Conservation (phyloP, 1,139 yeast species). For the Candida dubliniensis region DNA sequence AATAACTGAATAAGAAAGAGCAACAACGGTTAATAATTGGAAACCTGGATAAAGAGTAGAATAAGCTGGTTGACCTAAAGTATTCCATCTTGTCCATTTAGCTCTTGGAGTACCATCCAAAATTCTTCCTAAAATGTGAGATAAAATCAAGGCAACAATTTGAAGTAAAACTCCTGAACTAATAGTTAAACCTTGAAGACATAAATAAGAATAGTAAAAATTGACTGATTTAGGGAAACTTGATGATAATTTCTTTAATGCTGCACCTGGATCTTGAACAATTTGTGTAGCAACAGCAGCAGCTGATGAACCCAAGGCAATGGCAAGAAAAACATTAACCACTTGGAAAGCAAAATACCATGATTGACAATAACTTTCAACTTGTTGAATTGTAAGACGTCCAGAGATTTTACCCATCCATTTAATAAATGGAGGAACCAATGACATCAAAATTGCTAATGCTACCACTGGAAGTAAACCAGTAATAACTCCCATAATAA, state of each 20-base stretch:
- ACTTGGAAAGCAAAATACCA: slow-evolving; percentile 90
- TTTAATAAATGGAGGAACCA: slow-evolving; percentile 70
- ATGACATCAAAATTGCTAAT: slow-evolving; percentile 77
- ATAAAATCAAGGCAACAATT: slow-evolving; percentile 44
- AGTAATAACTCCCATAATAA: slow-evolving; percentile 76
- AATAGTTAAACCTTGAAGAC: slow-evolving; percentile 44
- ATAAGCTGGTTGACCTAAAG: slow-evolving; percentile 45
- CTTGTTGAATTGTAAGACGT: slow-evolving; percentile 62
- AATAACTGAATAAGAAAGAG: slow-evolving; percentile 41
- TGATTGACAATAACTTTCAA: slow-evolving; percentile 79
- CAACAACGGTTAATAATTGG: slow-evolving; percentile 40
- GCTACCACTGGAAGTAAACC: slow-evolving; percentile 84
- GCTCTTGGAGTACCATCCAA: slow-evolving; percentile 50
- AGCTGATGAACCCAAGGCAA: slow-evolving; percentile 76
- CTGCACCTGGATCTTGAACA: slow-evolving; percentile 53
- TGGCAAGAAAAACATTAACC: slow-evolving; percentile 77
- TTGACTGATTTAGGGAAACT: slow-evolving; percentile 74
- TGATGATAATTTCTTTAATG: slow-evolving; percentile 55
- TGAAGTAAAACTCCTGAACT: slow-evolving; percentile 42
- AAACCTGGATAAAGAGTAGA: slow-evolving; percentile 42
- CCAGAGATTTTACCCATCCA: slow-evolving; percentile 73
- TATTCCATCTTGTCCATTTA: slow-evolving; percentile 46
- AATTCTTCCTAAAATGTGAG: slow-evolving; percentile 46
- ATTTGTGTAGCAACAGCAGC: slow-evolving; percentile 68
- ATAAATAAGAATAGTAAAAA: slow-evolving; percentile 57